These are phyloP conservation scores for Kuraishia capsulata DNA, from an alignment of 805 yeast genomes.

Conservation along the genomic window DNA sequence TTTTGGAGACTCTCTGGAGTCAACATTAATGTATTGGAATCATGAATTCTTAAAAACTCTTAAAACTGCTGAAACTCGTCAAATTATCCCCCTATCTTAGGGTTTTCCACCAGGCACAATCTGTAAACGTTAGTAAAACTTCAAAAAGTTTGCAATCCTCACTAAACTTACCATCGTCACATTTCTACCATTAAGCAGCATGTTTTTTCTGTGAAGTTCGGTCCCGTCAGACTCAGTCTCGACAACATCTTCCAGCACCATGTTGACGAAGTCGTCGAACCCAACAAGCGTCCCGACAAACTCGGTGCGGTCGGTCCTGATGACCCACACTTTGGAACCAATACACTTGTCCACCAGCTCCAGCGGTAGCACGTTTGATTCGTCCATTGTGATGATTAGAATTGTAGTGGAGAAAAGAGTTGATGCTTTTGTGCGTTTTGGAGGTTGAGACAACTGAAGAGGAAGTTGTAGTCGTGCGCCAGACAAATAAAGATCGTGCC, in stretches of 20 bases:
- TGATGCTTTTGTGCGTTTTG: no score
- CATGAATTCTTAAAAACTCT: constrained; percentile 1
- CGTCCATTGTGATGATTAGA: constrained; percentile 1
- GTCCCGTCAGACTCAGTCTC: constrained; percentile 43
- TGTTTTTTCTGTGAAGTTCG: constrained; percentile 37
- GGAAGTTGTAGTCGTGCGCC: no score
- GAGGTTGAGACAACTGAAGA: no score
- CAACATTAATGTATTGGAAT: constrained; percentile 35
- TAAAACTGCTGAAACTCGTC: no score
- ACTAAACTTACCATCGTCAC: constrained; percentile 49
- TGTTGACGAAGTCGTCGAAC: constrained; percentile 91
- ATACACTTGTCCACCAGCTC: constrained; percentile 85
- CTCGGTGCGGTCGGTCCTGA: constrained; percentile 58
- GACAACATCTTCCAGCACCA: constrained; percentile 75
- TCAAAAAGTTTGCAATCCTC: constrained; percentile 14
- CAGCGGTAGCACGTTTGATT: constrained; percentile 43
- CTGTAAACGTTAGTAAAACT: constrained; percentile 5
- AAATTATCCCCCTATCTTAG: no score
- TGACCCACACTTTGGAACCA: constrained; percentile 70
- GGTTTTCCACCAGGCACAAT: background rate
- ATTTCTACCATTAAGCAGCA: constrained; percentile 65
- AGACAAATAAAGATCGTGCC: no score
- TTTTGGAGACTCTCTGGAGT: constrained; percentile 67
- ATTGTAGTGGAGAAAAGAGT: no score
- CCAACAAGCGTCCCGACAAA: constrained; percentile 86